Evolutionary conservation across 1,284 basidiomycete genomes (phyloP), one percentile per base, ranked within the genome.

Genomic region (Coniferiporia weirii): DNA sequence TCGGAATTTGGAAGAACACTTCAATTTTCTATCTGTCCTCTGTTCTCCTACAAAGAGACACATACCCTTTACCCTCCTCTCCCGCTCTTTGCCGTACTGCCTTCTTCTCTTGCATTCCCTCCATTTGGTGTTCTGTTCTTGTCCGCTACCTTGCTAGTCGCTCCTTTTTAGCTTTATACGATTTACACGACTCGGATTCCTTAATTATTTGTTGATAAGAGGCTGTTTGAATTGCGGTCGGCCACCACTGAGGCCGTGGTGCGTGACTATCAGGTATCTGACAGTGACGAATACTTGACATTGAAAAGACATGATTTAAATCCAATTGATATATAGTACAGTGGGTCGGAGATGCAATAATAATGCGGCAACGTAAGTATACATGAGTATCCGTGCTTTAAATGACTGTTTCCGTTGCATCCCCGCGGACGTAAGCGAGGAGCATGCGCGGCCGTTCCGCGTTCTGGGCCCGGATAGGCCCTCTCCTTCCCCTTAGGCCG

Each of bases 121-220:
- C 5, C 38, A 40, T 19, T 46, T 46, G 12, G 15, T 46, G n/a
- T 20, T 19, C 17, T 46, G 44, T 46, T 46, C 44, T 46, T 20
- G 44, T 46, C 17, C 44, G 44, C 13, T 46, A 46, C 19, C 44
- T n/a, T 40, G 51, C 20, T 52, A 52, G 51, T 38, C 51, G 51
- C 51, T 52, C 57, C 27, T 48, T 47, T 47, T 52, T 35, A 46
- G 44, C 17, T 46, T 51, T 56, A 32, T 60, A 50, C 44, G 27
- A 46, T 36, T n/a, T 47, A 40, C 38, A 40, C 27, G 27, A 15
- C 38, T 40, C 38, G 49, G 59, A 46, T 52, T 51, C 48, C 38
- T 40, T 40, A 52, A 40, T 40, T 40, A 43, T 52, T 36, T 40
- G 51, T 40, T 52, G 40, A 51, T 40, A n/a, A n/a, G 17, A 46